These are phyloP conservation scores for Phlebiopsis gigantea DNA, from an alignment of 768 basidiomycete species.

Conservation along the genomic window DNA sequence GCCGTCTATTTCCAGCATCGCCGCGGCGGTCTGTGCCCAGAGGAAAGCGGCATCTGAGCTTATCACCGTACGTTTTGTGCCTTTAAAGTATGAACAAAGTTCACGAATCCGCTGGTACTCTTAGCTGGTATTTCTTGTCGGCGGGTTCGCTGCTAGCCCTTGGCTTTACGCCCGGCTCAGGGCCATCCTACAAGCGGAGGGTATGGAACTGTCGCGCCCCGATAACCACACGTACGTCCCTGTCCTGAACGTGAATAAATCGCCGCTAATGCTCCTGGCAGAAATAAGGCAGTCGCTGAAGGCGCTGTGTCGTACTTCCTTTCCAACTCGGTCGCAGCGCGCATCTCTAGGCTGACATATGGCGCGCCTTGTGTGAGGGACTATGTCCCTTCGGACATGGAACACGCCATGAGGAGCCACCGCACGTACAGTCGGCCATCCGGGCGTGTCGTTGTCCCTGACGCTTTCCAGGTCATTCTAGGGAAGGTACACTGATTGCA, in stretches of 20 bases:
- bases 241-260: neutral
- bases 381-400: neutral
- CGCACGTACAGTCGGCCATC: neutral
- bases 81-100: neutral
- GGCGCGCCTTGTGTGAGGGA: neutral
- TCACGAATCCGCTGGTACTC: neutral
- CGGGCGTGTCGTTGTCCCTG: neutral
- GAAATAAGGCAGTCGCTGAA: neutral
- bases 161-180: neutral
- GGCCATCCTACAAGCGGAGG: neutral
- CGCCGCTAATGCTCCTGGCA: neutral
- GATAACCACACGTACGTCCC: neutral
- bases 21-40: constrained; percentile 30
- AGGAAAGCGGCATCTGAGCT: constrained; percentile 1
- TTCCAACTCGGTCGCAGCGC: neutral
- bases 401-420: neutral
- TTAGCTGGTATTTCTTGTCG: neutral
- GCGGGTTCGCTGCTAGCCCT: neutral
- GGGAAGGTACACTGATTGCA: neutral
- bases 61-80: neutral
- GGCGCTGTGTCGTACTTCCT: neutral
- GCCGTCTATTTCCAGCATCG: constrained; percentile 32
- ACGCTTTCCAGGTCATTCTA: neutral
- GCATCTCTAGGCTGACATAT: neutral
- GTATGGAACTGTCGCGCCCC: neutral